Evolutionary conservation across 768 basidiomycete genomes (phyloP).

Genomic region (Leccinum disarticulatum): DNA sequence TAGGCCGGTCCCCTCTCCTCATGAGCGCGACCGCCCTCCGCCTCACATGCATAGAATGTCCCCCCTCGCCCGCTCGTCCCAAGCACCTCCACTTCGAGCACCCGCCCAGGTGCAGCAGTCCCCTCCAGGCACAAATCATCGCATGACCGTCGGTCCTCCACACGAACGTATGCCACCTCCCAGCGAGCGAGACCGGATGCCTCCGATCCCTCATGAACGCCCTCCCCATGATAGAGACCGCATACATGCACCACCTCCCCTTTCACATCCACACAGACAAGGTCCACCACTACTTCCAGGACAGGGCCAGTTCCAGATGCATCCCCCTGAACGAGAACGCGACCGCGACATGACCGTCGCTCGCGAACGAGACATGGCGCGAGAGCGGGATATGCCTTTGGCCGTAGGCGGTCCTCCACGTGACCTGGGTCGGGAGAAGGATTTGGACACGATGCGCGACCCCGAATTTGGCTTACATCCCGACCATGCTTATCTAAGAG

Average conservation of each 20-base stretch:
- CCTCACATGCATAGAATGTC: conserved; percentile 27
- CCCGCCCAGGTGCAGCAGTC: conserved; percentile 22
- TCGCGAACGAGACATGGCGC: conserved; percentile 26
- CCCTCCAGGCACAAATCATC: conserved; percentile 25
- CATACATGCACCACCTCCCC: conserved; percentile 28
- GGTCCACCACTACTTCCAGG: conserved; percentile 25
- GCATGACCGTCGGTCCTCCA: conserved; percentile 19
- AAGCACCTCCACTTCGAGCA: conserved; percentile 14
- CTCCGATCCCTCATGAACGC: conserved; percentile 23
- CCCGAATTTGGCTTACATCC: conserved; percentile 23
- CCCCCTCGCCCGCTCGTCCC: conserved; percentile 21
- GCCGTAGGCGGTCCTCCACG: conserved; percentile 21
- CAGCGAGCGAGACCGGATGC: conserved; percentile 28
- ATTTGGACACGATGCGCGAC: conserved; percentile 26
- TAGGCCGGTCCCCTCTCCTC: conserved; percentile 24
- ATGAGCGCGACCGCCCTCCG: conserved; percentile 25
- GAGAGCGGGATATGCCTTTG: conserved; percentile 24
- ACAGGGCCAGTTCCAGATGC: conserved; percentile 32
- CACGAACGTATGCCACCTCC: conserved; percentile 26
- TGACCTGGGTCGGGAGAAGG: conserved; percentile 26
- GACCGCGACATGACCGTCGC: conserved; percentile 20
- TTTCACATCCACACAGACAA: conserved; percentile 22
- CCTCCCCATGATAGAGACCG: conserved; percentile 25
- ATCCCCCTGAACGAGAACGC: conserved; percentile 30
- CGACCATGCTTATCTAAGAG: conserved; percentile 26